Percentiles rank a stretch among this genome's conserved stretches.
Evolutionary conservation across 495 filamentous ascomycete genomes (phyloP).

Genomic region (Stereocaulon alpinum): DNA sequence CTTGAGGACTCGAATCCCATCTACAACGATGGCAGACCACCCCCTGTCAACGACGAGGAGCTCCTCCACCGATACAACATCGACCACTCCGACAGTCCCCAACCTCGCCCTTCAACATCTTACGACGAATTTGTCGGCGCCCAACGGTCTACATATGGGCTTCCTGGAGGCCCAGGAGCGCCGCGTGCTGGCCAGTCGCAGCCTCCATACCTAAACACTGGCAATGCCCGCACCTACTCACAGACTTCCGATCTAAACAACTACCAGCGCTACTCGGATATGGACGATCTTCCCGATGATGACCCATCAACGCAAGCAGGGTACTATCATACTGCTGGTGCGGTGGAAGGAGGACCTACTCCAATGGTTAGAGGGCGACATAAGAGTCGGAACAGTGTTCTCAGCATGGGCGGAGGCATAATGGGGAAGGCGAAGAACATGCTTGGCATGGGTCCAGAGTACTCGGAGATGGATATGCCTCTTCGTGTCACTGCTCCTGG

Average conservation of each 20-base stretch:
- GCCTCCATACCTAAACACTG: slow-evolving; percentile 39
- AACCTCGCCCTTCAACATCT: slow-evolving; percentile 72
- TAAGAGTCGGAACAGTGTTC: slow-evolving; percentile 73
- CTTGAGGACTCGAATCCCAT: slow-evolving; percentile 56
- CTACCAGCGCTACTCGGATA: slow-evolving; percentile 82
- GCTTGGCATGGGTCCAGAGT: slow-evolving; percentile 83
- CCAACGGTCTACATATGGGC: slow-evolving; percentile 36
- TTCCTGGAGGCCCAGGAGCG: slow-evolving; percentile 42
- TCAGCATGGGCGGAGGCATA: slow-evolving; percentile 76
- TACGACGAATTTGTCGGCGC: slow-evolving; percentile 91
- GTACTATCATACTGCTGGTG: slow-evolving; percentile 55
- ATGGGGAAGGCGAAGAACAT: slow-evolving; percentile 79
- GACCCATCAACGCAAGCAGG: slow-evolving; percentile 54
- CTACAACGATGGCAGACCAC: slow-evolving; percentile 61
- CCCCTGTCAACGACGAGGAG: slow-evolving; percentile 67
- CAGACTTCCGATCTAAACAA: slow-evolving; percentile 77
- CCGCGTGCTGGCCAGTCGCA: slow-evolving; percentile 19
- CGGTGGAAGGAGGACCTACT: slow-evolving; percentile 32
- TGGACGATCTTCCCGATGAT: slow-evolving; percentile 70
- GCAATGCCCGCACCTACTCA: slow-evolving; percentile 51
- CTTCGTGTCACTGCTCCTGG: slow-evolving; percentile 67
- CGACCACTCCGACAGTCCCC: slow-evolving; percentile 50
- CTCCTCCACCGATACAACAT: slow-evolving; percentile 59
- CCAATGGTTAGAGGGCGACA: slow-evolving; percentile 37
- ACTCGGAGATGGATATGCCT: slow-evolving; percentile 97